A percentile compares a stretch with the other conserved stretches of the same genome.
phyloP scores from a whole-genome alignment of 192 early-diverging fungal genomes.

The Pilaira anomala region DNA sequence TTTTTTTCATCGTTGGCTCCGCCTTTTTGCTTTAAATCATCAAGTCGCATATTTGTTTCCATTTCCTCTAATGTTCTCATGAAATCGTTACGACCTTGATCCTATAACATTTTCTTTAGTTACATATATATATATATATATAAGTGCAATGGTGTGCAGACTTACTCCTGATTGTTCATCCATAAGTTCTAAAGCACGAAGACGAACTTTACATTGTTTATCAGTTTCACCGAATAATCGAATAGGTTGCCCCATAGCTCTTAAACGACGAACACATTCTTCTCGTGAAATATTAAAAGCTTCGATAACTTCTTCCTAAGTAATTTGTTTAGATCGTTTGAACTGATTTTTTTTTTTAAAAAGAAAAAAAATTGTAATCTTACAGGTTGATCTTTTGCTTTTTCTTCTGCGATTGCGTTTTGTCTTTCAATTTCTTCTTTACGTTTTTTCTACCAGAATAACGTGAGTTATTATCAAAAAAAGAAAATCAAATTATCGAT shows the following conservation, averaged over 20 bases:
- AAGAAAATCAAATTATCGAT: background rate
- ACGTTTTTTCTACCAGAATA: background rate
- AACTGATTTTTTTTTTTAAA: background rate
- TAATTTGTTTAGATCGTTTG: background rate
- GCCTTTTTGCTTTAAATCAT: constrained; percentile 62
- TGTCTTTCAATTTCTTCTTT: constrained; percentile 28
- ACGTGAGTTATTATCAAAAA: background rate
- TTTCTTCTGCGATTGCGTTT: constrained; percentile 20
- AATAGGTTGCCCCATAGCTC: constrained; percentile 86
- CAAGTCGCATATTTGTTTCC: constrained; percentile 73
- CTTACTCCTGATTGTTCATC: constrained; percentile 69
- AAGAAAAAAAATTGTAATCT: background rate
- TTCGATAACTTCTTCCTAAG: constrained; percentile 27
- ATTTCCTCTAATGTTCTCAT: constrained; percentile 76
- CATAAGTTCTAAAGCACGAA: constrained; percentile 75
- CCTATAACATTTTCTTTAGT: background rate
- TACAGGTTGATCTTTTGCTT: constrained; percentile 8
- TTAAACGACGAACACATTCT: constrained; percentile 77
- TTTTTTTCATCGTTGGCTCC: constrained; percentile 48
- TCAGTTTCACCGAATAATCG: constrained; percentile 90
- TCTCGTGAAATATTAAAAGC: constrained; percentile 62
- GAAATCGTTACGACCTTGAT: constrained; percentile 87
- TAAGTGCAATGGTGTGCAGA: too few species aligned
- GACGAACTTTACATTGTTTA: constrained; percentile 69
- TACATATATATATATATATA: background rate